A percentile compares a stretch with the other conserved stretches of the same genome.
These are phyloP conservation scores for Pseudoturritis turrita DNA, from an alignment of 345 rosid species.

Conservation along the genomic window DNA sequence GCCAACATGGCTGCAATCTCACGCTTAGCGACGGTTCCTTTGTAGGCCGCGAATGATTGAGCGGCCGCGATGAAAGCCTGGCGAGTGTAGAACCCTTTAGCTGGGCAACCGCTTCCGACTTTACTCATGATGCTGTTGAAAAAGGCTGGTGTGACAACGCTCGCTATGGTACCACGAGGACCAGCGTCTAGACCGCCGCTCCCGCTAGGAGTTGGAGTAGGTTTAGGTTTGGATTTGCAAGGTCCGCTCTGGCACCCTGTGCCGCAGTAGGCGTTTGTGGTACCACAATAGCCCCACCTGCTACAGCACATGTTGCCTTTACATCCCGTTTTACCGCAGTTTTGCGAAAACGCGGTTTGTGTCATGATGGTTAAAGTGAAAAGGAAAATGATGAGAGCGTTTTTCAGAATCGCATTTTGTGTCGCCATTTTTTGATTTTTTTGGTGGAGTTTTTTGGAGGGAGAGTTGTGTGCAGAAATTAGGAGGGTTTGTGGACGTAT, in stretches of 20 bases:
- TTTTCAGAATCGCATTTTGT: not conserved
- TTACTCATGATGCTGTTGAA: conserved; percentile 42
- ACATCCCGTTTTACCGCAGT: conserved; percentile 26
- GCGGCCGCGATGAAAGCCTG: conserved; percentile 30
- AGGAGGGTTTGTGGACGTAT: not conserved
- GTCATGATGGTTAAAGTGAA: conserved; percentile 15
- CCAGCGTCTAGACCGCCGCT: conserved; percentile 25
- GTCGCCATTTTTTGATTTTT: not conserved
- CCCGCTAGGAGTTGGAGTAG: conserved; percentile 24
- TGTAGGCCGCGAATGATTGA: conserved; percentile 24
- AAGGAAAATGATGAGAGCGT: conserved; percentile 15
- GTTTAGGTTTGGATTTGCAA: conserved; percentile 19
- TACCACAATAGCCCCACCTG: conserved; percentile 32
- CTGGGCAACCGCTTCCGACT: conserved; percentile 36
- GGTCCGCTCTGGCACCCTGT: conserved; percentile 33
- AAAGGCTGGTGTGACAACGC: conserved; percentile 40
- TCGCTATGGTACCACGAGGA: conserved; percentile 35
- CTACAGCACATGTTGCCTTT: conserved; percentile 32
- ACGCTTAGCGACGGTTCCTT: conserved; percentile 43
- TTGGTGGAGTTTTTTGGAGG: not conserved
- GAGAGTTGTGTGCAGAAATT: conserved; percentile 4
- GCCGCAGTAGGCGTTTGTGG: conserved; percentile 28
- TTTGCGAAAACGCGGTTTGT: conserved; percentile 23
- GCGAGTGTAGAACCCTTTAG: conserved; percentile 47
- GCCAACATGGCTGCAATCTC: conserved; percentile 56